phyloP scores from a whole-genome alignment of 2,329 filamentous ascomycete genomes.

The Capronia coronata region DNA sequence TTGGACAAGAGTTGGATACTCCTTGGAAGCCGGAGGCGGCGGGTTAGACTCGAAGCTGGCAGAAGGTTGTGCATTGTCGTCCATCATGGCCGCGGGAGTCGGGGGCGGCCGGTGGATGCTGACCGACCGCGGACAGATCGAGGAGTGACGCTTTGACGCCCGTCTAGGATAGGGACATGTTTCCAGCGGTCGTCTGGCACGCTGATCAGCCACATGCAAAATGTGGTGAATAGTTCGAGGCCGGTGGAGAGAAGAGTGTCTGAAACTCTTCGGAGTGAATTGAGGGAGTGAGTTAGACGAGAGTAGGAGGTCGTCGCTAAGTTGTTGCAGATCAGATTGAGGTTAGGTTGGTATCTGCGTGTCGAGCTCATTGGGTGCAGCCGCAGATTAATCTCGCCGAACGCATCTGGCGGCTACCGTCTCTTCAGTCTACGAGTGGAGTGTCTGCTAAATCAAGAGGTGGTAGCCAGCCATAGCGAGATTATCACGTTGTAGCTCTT shows the following conservation, averaged over 20 bases:
- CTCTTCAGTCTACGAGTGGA: slow-evolving; percentile 1
- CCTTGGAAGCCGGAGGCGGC: slow-evolving; percentile 23
- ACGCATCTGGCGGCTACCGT: slow-evolving; percentile 6
- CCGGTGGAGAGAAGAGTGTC: slow-evolving; percentile 10
- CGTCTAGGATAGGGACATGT: slow-evolving; percentile 24
- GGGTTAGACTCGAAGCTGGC: slow-evolving; percentile 16
- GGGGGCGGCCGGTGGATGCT: slow-evolving; percentile 1
- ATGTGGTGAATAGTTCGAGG: slow-evolving; percentile 13
- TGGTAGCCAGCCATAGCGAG: slow-evolving; percentile 6
- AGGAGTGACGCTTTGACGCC: slow-evolving; percentile 23
- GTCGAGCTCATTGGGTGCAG: slow-evolving; percentile 1
- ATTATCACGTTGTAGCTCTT: slow-evolving; percentile 1
- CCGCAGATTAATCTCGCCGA: slow-evolving; percentile 10
- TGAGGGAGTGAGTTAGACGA: slow-evolving; percentile 4
- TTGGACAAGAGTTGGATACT: slow-evolving; percentile 14
- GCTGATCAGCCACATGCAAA: slow-evolving; percentile 23
- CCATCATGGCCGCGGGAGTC: slow-evolving; percentile 6
- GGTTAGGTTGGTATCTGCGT: slow-evolving; percentile 7
- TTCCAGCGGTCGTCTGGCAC: slow-evolving; percentile 12
- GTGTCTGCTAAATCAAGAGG: slow-evolving; percentile 1
- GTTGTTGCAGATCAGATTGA: slow-evolving; percentile 11
- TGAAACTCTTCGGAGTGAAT: slow-evolving; percentile 2
- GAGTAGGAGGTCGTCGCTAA: slow-evolving; percentile 14
- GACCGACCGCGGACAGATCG: slow-evolving; percentile 7
- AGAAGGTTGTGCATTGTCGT: slow-evolving; percentile 14